These are phyloP conservation scores for Cichorium intybus DNA, from an alignment of 140 eudicot genomes.

Conservation along the genomic window DNA sequence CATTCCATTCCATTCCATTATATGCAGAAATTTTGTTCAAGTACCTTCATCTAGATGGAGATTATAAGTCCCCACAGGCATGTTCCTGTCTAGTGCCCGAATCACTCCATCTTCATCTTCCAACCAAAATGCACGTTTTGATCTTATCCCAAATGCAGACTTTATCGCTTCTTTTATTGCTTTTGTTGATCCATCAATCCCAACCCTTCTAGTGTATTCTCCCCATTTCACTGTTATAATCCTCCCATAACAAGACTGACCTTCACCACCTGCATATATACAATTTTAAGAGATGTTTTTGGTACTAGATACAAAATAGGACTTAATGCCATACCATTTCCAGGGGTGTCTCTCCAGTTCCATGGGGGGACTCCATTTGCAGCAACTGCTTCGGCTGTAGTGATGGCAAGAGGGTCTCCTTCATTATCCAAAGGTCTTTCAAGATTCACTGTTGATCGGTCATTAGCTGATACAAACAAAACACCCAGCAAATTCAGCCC, in stretches of 20 bases:
- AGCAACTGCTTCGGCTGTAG: conserved; percentile 49
- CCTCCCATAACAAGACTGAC: conserved; percentile 54
- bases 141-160: conserved; percentile 61
- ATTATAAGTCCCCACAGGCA: conserved; percentile 52
- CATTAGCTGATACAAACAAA: conserved; percentile 57
- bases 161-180: conserved; percentile 60
- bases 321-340: conserved; percentile 28
- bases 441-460: conserved; percentile 46
- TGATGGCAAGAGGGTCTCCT: conserved; percentile 53
- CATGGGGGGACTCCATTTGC: conserved; percentile 58
- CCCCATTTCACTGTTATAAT: conserved; percentile 61
- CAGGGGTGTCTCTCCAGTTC: conserved; percentile 60
- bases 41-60: conserved; percentile 56
- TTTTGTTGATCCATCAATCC: conserved; percentile 51
- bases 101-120: conserved; percentile 58
- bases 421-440: conserved; percentile 59
- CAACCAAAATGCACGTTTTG: conserved; percentile 62
- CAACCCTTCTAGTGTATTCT: conserved; percentile 59
- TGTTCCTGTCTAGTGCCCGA: conserved; percentile 52
- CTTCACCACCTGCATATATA: conserved; percentile 43
- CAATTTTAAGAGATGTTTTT: not conserved
- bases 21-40: not conserved
- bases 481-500: not conserved
- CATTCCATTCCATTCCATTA: too few relatives aligned
- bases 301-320: not conserved